phyloP scores from a whole-genome alignment of 1,139 yeast genomes.

The Scheffersomyces insectosa region DNA sequence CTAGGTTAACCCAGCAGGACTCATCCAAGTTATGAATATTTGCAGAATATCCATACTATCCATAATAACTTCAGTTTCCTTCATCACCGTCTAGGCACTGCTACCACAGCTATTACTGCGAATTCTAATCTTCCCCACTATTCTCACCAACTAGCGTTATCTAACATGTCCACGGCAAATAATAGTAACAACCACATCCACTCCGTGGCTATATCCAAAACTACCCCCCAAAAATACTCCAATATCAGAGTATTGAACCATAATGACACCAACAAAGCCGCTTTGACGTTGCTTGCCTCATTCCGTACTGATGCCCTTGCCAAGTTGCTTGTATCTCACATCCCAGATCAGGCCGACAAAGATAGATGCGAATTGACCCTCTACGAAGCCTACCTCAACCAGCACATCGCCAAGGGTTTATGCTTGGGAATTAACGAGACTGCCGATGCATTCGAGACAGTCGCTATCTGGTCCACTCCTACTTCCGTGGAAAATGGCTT shows the following conservation, averaged over 20 bases:
- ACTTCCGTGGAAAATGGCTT: slow-evolving; percentile 44
- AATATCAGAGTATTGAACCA: slow-evolving; percentile 31
- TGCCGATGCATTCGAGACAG: slow-evolving; percentile 56
- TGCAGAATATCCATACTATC: too few species aligned
- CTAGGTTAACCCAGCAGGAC: too few species aligned
- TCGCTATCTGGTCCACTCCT: slow-evolving; percentile 64
- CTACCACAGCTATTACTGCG: too few species aligned
- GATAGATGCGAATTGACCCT: slow-evolving; percentile 45
- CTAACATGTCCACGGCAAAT: too few species aligned
- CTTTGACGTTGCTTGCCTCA: slow-evolving; percentile 50
- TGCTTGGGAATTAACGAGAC: slow-evolving; percentile 50
- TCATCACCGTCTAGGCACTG: too few species aligned
- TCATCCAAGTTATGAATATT: too few species aligned
- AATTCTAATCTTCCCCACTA: too few species aligned
- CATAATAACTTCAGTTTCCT: too few species aligned
- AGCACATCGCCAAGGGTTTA: slow-evolving; percentile 58
- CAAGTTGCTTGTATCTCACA: slow-evolving; percentile 44
- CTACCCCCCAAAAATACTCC: neutral
- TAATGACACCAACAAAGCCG: slow-evolving; percentile 55
- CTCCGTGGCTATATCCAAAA: too few species aligned
- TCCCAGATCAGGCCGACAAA: slow-evolving; percentile 37
- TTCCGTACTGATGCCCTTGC: slow-evolving; percentile 57
- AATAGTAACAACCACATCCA: too few species aligned
- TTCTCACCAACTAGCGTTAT: too few species aligned
- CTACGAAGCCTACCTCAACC: slow-evolving; percentile 58